phyloP scores from a whole-genome alignment of 2,329 filamentous ascomycete genomes.

The Zasmidium angulare region DNA sequence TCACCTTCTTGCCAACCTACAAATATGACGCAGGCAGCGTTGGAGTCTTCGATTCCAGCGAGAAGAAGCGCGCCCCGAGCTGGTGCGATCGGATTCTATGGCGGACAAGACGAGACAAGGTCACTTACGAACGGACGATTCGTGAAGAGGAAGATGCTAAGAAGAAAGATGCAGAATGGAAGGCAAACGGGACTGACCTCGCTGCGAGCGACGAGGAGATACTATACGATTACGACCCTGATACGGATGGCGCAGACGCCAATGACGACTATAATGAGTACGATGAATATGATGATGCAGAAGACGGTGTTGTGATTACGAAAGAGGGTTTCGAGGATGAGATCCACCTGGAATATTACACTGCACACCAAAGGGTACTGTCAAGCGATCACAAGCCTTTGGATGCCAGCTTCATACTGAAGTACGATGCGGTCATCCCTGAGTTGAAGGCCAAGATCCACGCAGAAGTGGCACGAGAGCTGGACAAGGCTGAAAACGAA shows the following conservation, averaged over 20 bases:
- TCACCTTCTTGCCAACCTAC: conserved; percentile 90
- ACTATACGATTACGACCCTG: conserved; percentile 86
- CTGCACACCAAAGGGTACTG: conserved; percentile 82
- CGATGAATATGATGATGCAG: conserved; percentile 47
- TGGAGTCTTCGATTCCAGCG: conserved; percentile 88
- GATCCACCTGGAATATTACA: conserved; percentile 66
- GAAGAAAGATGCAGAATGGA: conserved; percentile 82
- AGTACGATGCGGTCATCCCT: conserved; percentile 83
- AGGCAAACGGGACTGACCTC: conserved; percentile 71
- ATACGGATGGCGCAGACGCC: conserved; percentile 64
- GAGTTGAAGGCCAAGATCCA: conserved; percentile 81
- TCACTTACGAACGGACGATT: conserved; percentile 63
- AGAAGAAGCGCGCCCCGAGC: conserved; percentile 87
- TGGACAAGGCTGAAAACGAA: conserved; percentile 92
- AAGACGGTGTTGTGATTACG: conserved; percentile 54
- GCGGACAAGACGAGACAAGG: conserved; percentile 69
- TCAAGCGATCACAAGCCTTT: conserved; percentile 97
- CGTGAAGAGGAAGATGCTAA: conserved; percentile 66
- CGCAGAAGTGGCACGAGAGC: conserved; percentile 79
- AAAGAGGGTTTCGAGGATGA: conserved; percentile 60
- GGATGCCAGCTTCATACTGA: conserved; percentile 75
- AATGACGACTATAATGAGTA: conserved; percentile 57
- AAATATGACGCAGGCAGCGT: conserved; percentile 97
- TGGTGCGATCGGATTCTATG: conserved; percentile 97
- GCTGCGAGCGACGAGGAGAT: conserved; percentile 76